Conservation (phyloP, 345 rosid species). For the Abelmoschus esculentus region DNA sequence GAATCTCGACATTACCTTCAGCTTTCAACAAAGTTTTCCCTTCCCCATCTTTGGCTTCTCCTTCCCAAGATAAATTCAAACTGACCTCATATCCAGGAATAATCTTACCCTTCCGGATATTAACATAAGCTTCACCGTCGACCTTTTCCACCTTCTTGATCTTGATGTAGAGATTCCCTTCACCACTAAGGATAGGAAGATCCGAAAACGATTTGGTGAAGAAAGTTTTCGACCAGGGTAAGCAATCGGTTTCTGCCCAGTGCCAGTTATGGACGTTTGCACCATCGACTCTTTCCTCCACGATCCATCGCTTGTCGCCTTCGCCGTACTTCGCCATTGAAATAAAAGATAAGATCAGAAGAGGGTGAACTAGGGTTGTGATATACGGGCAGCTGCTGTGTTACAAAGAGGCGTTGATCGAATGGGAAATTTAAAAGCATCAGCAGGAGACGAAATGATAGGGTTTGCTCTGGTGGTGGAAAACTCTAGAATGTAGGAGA, state of each 20-base stretch:
- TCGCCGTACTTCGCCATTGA: conserved; percentile 91
- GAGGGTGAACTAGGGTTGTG: neutral
- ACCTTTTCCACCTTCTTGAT: conserved; percentile 59
- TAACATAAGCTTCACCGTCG: conserved; percentile 94
- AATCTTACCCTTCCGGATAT: conserved; percentile 83
- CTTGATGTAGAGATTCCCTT: conserved; percentile 49
- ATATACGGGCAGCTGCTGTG: neutral
- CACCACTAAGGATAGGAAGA: conserved; percentile 54
- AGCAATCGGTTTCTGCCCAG: conserved; percentile 93
- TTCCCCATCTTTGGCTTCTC: conserved; percentile 70
- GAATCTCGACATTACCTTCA: conserved; percentile 77
- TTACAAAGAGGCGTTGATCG: neutral
- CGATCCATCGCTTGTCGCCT: conserved; percentile 99
- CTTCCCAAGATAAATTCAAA: conserved; percentile 71
- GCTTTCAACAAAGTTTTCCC: conserved; percentile 50
- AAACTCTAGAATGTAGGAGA: neutral
- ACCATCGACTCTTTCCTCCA: conserved; percentile 91
- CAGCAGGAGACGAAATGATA: too few relatives aligned
- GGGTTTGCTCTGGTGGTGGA: neutral
- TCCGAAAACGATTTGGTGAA: conserved; percentile 47
- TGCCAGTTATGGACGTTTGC: conserved; percentile 99
- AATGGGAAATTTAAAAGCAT: neutral
- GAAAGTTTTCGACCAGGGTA: conserved; percentile 72
- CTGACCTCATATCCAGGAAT: conserved; percentile 89
- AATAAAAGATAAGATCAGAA: too few relatives aligned